Evolutionary conservation across 2,329 filamentous ascomycete species (phyloP), one percentile per base, ranked within the genome.

Genomic region (Fusarium brachygibbosum): DNA sequence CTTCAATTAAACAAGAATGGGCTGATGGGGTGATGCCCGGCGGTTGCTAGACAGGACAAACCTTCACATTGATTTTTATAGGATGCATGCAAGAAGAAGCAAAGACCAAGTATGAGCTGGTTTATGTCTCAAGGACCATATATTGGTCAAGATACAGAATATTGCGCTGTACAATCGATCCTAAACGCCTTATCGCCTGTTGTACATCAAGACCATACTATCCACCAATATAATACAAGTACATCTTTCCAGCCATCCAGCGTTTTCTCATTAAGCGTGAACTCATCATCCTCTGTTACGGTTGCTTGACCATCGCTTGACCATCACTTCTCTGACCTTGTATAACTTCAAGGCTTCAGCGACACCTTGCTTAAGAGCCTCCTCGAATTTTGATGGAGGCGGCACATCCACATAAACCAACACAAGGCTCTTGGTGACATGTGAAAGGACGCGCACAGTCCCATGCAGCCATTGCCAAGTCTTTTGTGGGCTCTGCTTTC

Each of bases 331-430:
- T 64, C 93, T 86, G 23, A 98, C 86, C 71, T 85, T 90, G 77
- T 97, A 98, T 56, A 85, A 82, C 72, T 85, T 85, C 73, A 98
- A 79, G 28, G 91, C 78, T 12, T 81, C 82, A 2, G 89, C 86
- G 51, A 96, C 85, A 62, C 92, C 88, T 28, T 82, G 75, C 58
- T 79, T 78, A 17, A 82, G 74, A 17, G 83, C 82, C 35, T 79
- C 78, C 4, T 82, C 78, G 29, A 83, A 80, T 46, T 82, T 80
- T 17, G 83, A 74, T 2, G 93, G 91, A 5, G 91, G 86, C 3
- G 96, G 96, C 7, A 99, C 86, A 69, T 98, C 94, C 14, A 99
- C 94, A 76, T 98, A 99, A 40, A 92, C 91, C 32, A 99, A 78
- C 37, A 98, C 90, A 70, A 99, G 79, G 49, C 90, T 97, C 85